Conservation (phyloP, 2,329 filamentous ascomycete genomes). For the Pyricularia grisea region DNA sequence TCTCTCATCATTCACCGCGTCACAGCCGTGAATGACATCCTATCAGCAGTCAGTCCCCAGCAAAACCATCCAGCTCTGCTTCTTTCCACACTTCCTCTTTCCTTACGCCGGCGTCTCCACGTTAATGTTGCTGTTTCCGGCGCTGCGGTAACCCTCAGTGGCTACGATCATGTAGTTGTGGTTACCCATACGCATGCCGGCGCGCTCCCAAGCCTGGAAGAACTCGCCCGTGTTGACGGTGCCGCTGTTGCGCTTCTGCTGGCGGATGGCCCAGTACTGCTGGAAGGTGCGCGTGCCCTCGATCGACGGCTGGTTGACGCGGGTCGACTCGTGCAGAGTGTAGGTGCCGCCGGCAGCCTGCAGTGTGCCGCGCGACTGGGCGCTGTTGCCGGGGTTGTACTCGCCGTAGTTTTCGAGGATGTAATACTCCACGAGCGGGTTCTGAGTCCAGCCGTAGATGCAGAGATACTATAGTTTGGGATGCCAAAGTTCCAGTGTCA, state of each 20-base stretch:
- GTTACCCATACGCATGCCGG: constrained; percentile 31
- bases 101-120: constrained; percentile 13
- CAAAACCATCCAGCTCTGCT: no score
- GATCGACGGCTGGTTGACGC: constrained; percentile 31
- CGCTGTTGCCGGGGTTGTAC: constrained; percentile 9
- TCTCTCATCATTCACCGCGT: not conserved
- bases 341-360: constrained; percentile 23
- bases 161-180: constrained; percentile 39
- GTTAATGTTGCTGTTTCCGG: constrained; percentile 27
- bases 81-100: not conserved
- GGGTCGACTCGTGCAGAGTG: constrained; percentile 22
- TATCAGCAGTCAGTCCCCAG: not conserved
- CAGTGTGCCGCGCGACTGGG: constrained; percentile 17
- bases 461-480: constrained; percentile 3
- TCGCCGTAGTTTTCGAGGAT: constrained; percentile 12
- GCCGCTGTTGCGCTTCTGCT: constrained; percentile 36
- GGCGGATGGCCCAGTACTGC: constrained; percentile 42
- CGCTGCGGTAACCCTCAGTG: constrained; percentile 34
- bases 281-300: constrained; percentile 36
- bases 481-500: not conserved
- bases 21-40: not conserved
- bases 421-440: constrained; percentile 13
- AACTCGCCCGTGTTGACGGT: constrained; percentile 36
- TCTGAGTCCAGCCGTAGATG: constrained; percentile 12
- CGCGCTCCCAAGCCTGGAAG: constrained; percentile 36